Evolutionary conservation across 2,329 filamentous ascomycete species (phyloP), one percentile per base, ranked within the genome.

Genomic region (Fusarium nematophilum): DNA sequence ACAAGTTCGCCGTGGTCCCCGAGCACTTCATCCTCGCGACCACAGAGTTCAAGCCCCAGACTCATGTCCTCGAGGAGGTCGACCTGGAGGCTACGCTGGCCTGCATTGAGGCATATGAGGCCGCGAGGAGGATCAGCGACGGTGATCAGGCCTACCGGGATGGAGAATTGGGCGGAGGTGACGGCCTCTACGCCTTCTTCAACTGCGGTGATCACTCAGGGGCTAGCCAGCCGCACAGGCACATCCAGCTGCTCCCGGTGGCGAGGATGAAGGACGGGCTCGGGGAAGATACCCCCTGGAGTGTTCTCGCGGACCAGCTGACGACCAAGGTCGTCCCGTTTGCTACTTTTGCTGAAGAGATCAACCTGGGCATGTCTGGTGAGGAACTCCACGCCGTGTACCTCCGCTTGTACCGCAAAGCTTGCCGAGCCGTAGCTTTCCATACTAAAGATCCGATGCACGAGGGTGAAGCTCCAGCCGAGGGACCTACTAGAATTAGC

Each of bases 1-100:
- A 92, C 79, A 92, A 92, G 73, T 92, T 90, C 66, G 88, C 90
- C 42, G 76, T 92, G 42, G 87, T 90, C 27, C 82, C 84, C 0
- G 82, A 87, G 66, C 90, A 92, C 75, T 90, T 90, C 70, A 90
- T 92, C 64, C 81, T 92, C 40, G 84, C 86, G 0, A 92, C 90
- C 0, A 83, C 76, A n/a, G 72, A 76, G 1, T 86, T 87, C 70
- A 84, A 86, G 69, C 76, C 78, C n/a, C 90, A 92, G 77, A 87
- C 85, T 2, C 78, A 89, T 62, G 69, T 88, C 5, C 79, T 92
- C 2, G 86, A 88, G 44, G 72, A 76, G 10, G 76, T 75, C 21
- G 90, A 92, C 65, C 74, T 92, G 23, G 83, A 78, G 11, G 85
- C 84, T 0, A 83, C 88, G 2, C 83, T 86, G 53, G 81, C 83